phyloP scores from a whole-genome alignment of 768 basidiomycete species.

The Stropharia rugosoannulata region DNA sequence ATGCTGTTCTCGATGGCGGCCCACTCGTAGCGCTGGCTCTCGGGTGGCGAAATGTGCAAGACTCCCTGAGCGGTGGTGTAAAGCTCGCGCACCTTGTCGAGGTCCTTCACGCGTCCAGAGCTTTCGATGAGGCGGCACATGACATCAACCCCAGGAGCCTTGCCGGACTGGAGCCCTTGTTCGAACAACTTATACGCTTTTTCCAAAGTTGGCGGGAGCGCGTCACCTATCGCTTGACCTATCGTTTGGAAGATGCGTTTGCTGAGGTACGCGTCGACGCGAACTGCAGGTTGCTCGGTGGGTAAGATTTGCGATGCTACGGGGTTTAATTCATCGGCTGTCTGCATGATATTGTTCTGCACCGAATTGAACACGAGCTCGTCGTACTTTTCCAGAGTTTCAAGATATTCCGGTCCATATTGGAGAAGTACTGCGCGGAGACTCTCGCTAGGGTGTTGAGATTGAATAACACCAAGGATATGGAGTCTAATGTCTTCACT shows the following conservation, averaged over 20 bases:
- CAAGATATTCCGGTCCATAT: constrained; percentile 31
- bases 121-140: constrained; percentile 65
- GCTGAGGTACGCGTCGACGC: not conserved
- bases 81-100: constrained; percentile 59
- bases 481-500: constrained; percentile 21
- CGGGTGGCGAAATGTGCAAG: constrained; percentile 38
- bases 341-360: constrained; percentile 11
- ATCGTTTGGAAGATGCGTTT: not conserved
- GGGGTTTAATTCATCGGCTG: not conserved
- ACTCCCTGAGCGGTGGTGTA: constrained; percentile 71
- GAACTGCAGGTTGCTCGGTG: not conserved
- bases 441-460: constrained; percentile 22
- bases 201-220: not conserved
- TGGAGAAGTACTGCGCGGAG: constrained; percentile 24
- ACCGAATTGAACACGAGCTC: constrained; percentile 18
- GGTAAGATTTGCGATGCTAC: not conserved
- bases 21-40: constrained; percentile 50
- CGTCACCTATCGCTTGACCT: not conserved
- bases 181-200: constrained; percentile 52
- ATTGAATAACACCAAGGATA: constrained; percentile 25
- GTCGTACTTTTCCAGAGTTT: constrained; percentile 21
- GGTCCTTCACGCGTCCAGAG: constrained; percentile 61
- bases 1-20: constrained; percentile 82
- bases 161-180: constrained; percentile 37
- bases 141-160: constrained; percentile 49